Percentiles rank a stretch among this genome's conserved stretches.
phyloP scores from a whole-genome alignment of 2,329 filamentous ascomycete species.

The Chaetomium olivaceum region DNA sequence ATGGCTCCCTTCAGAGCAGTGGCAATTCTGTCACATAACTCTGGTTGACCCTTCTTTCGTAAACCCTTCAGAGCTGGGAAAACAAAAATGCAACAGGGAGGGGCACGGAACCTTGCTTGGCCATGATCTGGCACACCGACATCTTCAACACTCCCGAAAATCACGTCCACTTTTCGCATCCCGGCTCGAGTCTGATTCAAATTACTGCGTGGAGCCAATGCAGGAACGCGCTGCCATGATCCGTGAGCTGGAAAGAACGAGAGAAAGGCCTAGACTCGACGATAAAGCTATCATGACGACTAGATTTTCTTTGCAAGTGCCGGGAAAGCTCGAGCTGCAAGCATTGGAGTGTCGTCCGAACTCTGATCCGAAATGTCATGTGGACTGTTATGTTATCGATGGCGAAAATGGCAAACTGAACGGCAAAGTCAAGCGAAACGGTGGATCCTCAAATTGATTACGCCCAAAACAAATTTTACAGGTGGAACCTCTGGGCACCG shows the following conservation, averaged over 20 bases:
- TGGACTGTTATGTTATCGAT: conserved; percentile 10
- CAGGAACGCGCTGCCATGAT: conserved; percentile 15
- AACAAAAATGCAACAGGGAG: not conserved
- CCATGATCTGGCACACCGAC: conserved; percentile 23
- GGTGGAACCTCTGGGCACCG: conserved; percentile 29
- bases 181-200: not conserved
- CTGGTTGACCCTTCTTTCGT: not conserved
- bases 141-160: conserved; percentile 5
- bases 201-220: not conserved
- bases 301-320: not conserved
- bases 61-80: not conserved
- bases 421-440: conserved; percentile 12
- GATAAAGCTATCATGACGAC: not conserved
- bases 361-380: conserved; percentile 19
- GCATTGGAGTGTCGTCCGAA: conserved; percentile 10
- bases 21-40: not conserved
- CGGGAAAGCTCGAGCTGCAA: not conserved
- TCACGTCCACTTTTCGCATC: conserved; percentile 14
- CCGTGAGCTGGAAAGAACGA: not conserved
- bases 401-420: conserved; percentile 13
- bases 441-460: conserved; percentile 28
- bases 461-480: conserved; percentile 30
- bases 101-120: not conserved
- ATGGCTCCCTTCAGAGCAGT: not conserved
- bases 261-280: not conserved